Percentiles rank a stretch among this genome's conserved stretches.
These are phyloP conservation scores for Yamadazyma insecticola DNA, from an alignment of 805 yeast species.

Conservation along the genomic window DNA sequence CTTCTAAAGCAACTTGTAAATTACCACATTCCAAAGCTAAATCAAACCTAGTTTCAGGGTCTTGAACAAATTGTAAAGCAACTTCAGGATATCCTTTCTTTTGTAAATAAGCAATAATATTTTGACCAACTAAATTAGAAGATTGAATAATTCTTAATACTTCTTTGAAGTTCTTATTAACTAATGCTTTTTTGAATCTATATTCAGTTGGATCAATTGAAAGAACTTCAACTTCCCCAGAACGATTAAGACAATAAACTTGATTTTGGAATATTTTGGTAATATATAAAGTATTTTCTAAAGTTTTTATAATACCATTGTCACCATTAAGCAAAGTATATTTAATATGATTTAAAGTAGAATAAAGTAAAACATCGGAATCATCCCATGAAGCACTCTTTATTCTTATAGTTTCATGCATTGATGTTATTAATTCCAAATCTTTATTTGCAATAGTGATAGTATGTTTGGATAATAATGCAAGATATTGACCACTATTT, in stretches of 20 bases:
- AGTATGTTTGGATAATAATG: constrained; percentile 86
- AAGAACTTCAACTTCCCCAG: constrained; percentile 75
- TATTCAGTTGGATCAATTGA: constrained; percentile 94
- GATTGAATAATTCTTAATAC: constrained; percentile 83
- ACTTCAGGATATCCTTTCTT: constrained; percentile 96
- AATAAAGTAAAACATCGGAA: constrained; percentile 81
- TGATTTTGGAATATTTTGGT: constrained; percentile 63
- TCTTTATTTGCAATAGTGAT: constrained; percentile 81
- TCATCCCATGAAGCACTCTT: constrained; percentile 99
- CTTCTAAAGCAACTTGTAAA: constrained; percentile 77
- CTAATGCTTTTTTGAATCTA: constrained; percentile 89
- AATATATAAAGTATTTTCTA: constrained; percentile 83
- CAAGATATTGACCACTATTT: constrained; percentile 78
- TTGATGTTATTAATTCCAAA: constrained; percentile 70
- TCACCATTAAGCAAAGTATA: constrained; percentile 93
- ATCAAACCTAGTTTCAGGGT: constrained; percentile 93
- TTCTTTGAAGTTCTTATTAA: constrained; percentile 85
- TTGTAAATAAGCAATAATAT: constrained; percentile 90
- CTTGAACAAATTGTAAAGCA: constrained; percentile 95
- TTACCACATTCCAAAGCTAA: constrained; percentile 93
- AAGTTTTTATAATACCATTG: constrained; percentile 87
- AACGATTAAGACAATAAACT: constrained; percentile 79
- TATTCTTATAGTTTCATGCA: constrained; percentile 95
- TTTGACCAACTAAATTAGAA: constrained; percentile 94
- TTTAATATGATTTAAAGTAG: constrained; percentile 94